Base-by-base conservation (phyloP, 352 stramenopile species). In the Phytopythium aichiense region DNA sequence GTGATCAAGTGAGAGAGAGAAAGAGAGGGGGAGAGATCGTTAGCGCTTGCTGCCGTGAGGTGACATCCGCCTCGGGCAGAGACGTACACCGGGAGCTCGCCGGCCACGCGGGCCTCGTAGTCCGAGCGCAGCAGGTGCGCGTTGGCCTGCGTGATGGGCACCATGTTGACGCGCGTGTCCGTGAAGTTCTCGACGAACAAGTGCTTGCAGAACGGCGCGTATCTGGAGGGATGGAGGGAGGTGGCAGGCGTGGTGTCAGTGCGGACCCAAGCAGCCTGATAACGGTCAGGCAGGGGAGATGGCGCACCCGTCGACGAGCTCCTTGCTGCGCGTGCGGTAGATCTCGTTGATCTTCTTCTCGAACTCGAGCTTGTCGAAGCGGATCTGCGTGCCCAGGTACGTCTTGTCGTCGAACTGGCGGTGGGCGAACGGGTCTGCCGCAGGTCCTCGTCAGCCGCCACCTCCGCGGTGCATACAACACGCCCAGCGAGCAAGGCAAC, bases 161-260 rank as follows among this genome's bases (percentile, higher is more conserved):
- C 77, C 56, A 78, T 94, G 33, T 92, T 95, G 72, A 95, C 89
- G 53, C 84, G 82, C 52, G 87, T 86, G 43, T 91, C 86, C 25
- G 84, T 92, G 67, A 97, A 97, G 78, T 99, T 99, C 22, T 92
- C 78, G 35, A 99, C 72, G 70, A 99, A 99, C 35, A 99, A 58
- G 77, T 99, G 97, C 84, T 99, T 99, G 82, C 97, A 99, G 79
- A 99, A 99, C 35, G 97, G 94, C 57, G 97, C 97, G 71, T 99
- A 99, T 25, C 92, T 97, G 38, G 51, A 12, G 13, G 56, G 23
- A 58, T 4, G 37, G 18, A 62, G 13, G 35, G 13, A 58, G 22
- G 45, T 50, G 38, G 18, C 38, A 60, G 7, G 42, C 40, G 35
- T 45, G 25, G 25, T 30, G 25, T 30, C 25, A 62, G 43, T 57